These are phyloP conservation scores for Botrytis medusae DNA, from an alignment of 2,329 filamentous ascomycete genomes.

Conservation along the genomic window DNA sequence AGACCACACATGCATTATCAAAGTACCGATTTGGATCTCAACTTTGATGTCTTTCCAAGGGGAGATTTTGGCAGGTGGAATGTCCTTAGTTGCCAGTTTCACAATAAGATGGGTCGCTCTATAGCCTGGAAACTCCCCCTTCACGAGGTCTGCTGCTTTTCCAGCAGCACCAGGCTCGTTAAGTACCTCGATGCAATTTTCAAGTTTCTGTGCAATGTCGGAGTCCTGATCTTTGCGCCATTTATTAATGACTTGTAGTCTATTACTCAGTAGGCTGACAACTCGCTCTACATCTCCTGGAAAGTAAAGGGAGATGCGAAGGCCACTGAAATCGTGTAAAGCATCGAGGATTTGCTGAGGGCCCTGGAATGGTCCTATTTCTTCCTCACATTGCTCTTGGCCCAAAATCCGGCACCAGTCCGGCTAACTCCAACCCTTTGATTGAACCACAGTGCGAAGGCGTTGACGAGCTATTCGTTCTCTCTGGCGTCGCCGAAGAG, in stretches of 20 bases:
- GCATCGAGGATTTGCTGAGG: not conserved
- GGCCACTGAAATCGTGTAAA: not conserved
- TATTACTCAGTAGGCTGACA: not conserved
- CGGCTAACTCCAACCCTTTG: not conserved
- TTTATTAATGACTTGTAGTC: not conserved
- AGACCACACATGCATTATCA: not conserved
- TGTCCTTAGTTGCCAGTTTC: not conserved
- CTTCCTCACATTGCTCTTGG: not conserved
- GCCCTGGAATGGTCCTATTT: not conserved
- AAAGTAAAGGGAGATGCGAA: not conserved
- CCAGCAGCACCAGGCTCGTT: not conserved
- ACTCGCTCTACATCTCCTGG: conserved; percentile 4
- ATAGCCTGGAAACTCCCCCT: not conserved
- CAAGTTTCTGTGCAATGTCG: not conserved
- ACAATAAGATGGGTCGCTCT: not conserved
- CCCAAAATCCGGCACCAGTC: not conserved
- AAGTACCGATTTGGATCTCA: not conserved
- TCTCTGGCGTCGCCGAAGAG: not conserved
- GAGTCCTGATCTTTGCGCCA: not conserved
- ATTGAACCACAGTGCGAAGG: not conserved
- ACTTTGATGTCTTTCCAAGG: not conserved
- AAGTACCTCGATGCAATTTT: not conserved
- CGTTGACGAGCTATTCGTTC: not conserved
- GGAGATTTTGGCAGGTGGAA: too few species aligned
- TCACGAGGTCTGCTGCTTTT: not conserved